A percentile compares a stretch with the other conserved stretches of the same genome.
These are phyloP conservation scores for Aurifilum marmelostoma DNA, from an alignment of 2,329 filamentous ascomycete species.

Conservation along the genomic window DNA sequence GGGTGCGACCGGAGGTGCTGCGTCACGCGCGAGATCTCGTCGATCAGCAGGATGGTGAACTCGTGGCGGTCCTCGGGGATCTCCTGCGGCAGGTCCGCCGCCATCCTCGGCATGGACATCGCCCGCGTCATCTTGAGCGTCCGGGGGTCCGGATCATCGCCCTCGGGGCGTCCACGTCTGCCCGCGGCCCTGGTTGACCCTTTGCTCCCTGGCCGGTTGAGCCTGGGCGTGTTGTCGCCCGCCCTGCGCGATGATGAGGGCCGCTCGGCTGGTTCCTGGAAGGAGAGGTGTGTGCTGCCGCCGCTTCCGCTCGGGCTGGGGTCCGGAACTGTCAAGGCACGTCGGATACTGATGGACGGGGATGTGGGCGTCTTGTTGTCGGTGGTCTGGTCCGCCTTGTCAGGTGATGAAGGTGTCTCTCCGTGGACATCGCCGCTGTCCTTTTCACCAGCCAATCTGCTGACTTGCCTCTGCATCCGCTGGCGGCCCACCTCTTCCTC, in stretches of 20 bases:
- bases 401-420: not conserved
- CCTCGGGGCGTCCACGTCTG: not conserved
- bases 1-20: constrained; percentile 62
- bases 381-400: not conserved
- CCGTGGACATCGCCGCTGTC: not conserved
- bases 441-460: constrained; percentile 26
- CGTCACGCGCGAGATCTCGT: constrained; percentile 70
- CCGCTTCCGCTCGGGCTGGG: constrained; percentile 1
- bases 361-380: not conserved
- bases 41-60: constrained; percentile 68
- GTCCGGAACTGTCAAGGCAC: constrained; percentile 18
- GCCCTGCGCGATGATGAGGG: constrained; percentile 19
- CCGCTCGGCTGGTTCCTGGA: constrained; percentile 15
- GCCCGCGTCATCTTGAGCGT: constrained; percentile 28
- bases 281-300: constrained; percentile 17
- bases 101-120: constrained; percentile 39
- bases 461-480: constrained; percentile 34
- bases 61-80: constrained; percentile 51
- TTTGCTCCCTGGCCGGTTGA: constrained; percentile 8
- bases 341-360: not conserved
- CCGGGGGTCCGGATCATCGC: constrained; percentile 20
- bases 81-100: constrained; percentile 38
- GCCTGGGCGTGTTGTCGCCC: not conserved
- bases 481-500: constrained; percentile 35
- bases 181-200: not conserved